phyloP scores from a whole-genome alignment of 257 asterid species.

The Capsicum rhomboideum region DNA sequence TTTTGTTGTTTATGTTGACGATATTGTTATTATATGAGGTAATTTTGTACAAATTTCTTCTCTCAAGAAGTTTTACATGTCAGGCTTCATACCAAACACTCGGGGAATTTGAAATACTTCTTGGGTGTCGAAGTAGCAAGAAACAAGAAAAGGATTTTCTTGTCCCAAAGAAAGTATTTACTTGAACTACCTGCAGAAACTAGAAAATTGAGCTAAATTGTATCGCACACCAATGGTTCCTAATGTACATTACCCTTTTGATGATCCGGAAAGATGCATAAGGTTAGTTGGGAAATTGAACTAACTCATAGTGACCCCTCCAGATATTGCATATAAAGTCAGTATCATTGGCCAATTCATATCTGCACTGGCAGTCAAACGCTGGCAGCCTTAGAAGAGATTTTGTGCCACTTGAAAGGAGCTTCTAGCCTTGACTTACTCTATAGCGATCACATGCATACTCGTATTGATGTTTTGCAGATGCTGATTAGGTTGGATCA shows the following conservation, averaged over 20 bases:
- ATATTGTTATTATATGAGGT: neutral
- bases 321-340: neutral
- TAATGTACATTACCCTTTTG: neutral
- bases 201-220: neutral
- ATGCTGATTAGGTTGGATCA: neutral
- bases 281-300: neutral
- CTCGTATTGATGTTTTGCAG: neutral
- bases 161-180: neutral
- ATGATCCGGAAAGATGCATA: neutral
- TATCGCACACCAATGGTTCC: neutral
- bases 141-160: neutral
- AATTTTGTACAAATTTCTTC: neutral
- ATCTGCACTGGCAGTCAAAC: neutral
- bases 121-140: neutral
- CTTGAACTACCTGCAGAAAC: neutral
- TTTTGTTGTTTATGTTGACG: neutral
- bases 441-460: neutral
- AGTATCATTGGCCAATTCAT: neutral
- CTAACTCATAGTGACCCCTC: neutral
- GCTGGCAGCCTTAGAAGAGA: neutral
- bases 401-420: neutral
- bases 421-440: neutral
- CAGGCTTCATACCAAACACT: neutral
- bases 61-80: neutral
- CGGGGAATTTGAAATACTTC: neutral